Evolutionary conservation across 2,329 filamentous ascomycete genomes (phyloP), one percentile per base, ranked within the genome.

Genomic region (Phoma sp.): DNA sequence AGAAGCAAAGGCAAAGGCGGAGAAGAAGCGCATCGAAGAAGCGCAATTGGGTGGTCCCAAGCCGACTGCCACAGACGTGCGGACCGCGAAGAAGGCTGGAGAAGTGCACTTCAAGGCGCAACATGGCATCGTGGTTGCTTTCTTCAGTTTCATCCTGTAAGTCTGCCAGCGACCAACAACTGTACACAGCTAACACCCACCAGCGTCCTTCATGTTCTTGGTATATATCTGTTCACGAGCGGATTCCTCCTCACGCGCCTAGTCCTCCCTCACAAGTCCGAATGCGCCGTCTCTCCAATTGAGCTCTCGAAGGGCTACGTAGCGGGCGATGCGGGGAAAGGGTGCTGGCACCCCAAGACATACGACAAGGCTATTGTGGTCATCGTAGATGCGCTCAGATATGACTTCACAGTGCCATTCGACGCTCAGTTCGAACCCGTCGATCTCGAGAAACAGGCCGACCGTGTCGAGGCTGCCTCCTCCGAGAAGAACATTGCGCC

Each of bases 341-440:
- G 95, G 61, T 99, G 95, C 82, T 99, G 95, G 95, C 92, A 98
- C 73, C 91, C 92, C 28, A 96, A 92, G 78, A 91, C 87, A 2
- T 99, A 98, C 72, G 86, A 96, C 59, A 95, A 93, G 72, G 93
- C 93, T 10, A 87, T 99, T 39, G 84, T 99, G 20, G 84, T 99
- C 50, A 80, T 99, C 43, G 89, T 99, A 53, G 95, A 99, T 75
- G 95, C 95, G 47, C 82, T 99, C 53, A 89, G 95, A 56, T 99
- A 99, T 77, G 95, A 99, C 75, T 99, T 99, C 67, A 96, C 93
- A 0, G 86, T 98, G 10, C 95, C 95, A 0, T 88, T 89, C 56
- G 77, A 81, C 37, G 78, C 84, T 52, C 75, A 81, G 63, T 79
- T 78, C 42, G 77, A 82, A 40, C 76, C 82, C 28, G 64, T 73